Evolutionary conservation across 768 basidiomycete species (phyloP).

Genomic region (Rhodotorula paludigena): DNA sequence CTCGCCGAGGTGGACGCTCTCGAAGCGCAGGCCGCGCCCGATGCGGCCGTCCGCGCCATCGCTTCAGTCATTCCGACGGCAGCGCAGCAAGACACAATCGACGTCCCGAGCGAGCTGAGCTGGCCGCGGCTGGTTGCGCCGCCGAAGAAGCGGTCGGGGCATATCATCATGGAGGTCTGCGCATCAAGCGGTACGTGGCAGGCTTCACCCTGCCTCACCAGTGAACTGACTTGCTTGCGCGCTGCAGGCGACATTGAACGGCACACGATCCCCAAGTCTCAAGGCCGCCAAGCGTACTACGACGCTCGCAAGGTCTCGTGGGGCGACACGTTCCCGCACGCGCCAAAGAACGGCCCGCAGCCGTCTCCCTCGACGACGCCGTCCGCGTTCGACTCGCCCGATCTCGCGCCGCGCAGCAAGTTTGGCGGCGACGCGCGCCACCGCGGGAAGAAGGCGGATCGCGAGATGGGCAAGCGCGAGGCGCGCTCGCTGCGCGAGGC

Average conservation of each 20-base stretch:
- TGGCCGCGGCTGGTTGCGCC: conserved; percentile 91
- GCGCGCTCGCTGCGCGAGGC: conserved; percentile 16
- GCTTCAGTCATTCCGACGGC: too few species aligned
- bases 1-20: neutral
- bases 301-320: conserved; percentile 88
- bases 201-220: too few species aligned
- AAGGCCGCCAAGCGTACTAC: conserved; percentile 91
- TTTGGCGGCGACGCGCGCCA: conserved; percentile 24
- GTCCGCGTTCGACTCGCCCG: neutral
- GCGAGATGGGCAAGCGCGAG: conserved; percentile 22
- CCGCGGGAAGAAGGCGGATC: conserved; percentile 30
- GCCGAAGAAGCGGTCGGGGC: conserved; percentile 86
- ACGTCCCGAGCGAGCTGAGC: conserved; percentile 60
- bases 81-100: conserved; percentile 32
- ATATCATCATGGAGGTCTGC: conserved; percentile 86
- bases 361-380: conserved; percentile 21
- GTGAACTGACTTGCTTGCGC: neutral
- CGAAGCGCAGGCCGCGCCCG: too few species aligned
- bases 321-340: conserved; percentile 94
- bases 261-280: conserved; percentile 82
- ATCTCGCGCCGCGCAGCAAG: conserved; percentile 21
- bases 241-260: conserved; percentile 87
- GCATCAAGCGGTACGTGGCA: conserved; percentile 62
- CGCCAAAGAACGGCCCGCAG: conserved; percentile 55
- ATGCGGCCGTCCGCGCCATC: too few species aligned